phyloP scores from a whole-genome alignment of 306 rosid species.

The Cucurbita argyrosperma region DNA sequence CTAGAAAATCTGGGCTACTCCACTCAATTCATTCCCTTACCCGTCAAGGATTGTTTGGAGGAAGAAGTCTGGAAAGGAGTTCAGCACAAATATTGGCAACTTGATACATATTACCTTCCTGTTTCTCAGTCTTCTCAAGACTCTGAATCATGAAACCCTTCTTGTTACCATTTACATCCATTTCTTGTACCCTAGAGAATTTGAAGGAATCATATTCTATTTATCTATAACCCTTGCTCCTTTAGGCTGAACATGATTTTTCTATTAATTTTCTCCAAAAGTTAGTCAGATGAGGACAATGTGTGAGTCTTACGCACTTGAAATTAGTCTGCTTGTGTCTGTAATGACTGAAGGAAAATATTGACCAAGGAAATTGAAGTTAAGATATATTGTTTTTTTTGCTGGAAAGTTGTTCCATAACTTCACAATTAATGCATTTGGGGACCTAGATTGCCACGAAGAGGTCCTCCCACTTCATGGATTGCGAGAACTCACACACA shows the following conservation, averaged over 20 bases:
- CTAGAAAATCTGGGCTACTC: conserved; percentile 81
- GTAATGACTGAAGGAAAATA: too few relatives aligned
- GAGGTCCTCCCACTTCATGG: too few relatives aligned
- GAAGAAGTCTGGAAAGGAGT: conserved; percentile 87
- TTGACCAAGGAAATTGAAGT: too few relatives aligned
- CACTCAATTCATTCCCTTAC: conserved; percentile 73
- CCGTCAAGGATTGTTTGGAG: conserved; percentile 84
- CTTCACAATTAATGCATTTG: too few relatives aligned
- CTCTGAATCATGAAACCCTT: conserved; percentile 20
- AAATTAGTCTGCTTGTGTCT: neutral
- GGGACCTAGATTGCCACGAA: too few relatives aligned
- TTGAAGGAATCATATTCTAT: neutral
- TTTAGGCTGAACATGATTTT: neutral
- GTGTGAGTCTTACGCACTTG: neutral
- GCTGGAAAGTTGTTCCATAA: too few relatives aligned
- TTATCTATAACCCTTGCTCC: neutral
- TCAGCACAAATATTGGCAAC: conserved; percentile 94
- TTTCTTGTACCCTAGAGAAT: neutral
- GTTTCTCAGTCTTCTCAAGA: conserved; percentile 58
- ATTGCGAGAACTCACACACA: too few relatives aligned
- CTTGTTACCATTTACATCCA: neutral
- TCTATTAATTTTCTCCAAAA: neutral
- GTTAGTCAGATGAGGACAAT: neutral
- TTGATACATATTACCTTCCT: conserved; percentile 85
- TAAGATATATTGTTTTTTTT: too few relatives aligned